Base-by-base conservation (phyloP, 805 yeast genomes). In the Candida adriatica region DNA sequence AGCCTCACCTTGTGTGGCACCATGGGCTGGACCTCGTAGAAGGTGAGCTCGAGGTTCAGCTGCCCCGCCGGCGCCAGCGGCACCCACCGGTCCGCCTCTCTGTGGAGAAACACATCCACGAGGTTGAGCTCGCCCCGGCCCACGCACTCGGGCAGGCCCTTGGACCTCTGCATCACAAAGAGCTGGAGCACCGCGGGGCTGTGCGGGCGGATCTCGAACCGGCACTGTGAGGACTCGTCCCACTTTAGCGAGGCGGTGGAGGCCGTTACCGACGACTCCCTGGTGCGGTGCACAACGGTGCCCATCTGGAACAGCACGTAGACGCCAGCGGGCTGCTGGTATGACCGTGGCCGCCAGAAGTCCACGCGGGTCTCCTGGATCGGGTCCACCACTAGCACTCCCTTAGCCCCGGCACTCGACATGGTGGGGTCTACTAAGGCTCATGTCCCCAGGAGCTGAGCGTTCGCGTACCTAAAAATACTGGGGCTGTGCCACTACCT, bases 371-470 rank as follows among this genome's bases (percentile, higher is more conserved):
- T 29, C 2, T 37, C 47, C 16, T 48, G 51, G 17, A 49, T 16
- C 9, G 55, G 53, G 26, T 49, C 55, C 13, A 45, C 47, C 1
- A 48, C 48, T 5, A 49, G 30, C 7, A 42, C 39, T 1, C 53
- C 55, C 16, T 39, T 47, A 1, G 51, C 35, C n/a, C n/a, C n/a
- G n/a, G n/a, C n/a, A n/a, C n/a, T n/a, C n/a, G n/a, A n/a, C n/a
- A n/a, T n/a, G n/a, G n/a, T n/a, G n/a, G n/a, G n/a, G n/a, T n/a
- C n/a, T n/a, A n/a, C n/a, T n/a, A n/a, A n/a, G n/a, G n/a, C n/a
- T n/a, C n/a, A n/a, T n/a, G n/a, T n/a, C n/a, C n/a, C n/a, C n/a
- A n/a, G n/a, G n/a, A n/a, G n/a, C n/a, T n/a, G n/a, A n/a, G n/a
- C n/a, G n/a, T n/a, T n/a, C n/a, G n/a, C n/a, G n/a, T n/a, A n/a